Evolutionary conservation across 106 monocot species (phyloP), one percentile per base, ranked within the genome.

Genomic region (Xerophyta viscosa): DNA sequence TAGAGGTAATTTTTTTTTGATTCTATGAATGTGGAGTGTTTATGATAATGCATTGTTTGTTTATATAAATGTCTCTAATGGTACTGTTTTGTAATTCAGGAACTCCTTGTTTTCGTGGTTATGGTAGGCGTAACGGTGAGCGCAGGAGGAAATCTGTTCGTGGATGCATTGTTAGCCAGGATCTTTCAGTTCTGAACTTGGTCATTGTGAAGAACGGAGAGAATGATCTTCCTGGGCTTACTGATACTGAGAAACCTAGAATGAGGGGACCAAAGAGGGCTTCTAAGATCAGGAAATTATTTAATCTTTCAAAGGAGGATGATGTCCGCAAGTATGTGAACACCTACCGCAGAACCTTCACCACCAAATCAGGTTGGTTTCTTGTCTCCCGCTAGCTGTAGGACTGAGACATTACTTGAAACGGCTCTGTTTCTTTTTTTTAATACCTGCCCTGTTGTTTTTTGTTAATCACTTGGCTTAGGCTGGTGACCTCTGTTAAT

Each of bases 241-340:
- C 78, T 1, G 78, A 84, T 48, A 67, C 65, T 27, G 73, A 84
- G 63, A 78, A 84, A 66, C 83, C 83, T 2, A 74, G 74, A 24
- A 78, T 84, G 73, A 73, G 77, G 43, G 77, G 72, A 8, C 77
- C 76, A 23, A 82, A 82, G 60, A 76, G 81, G 27, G 81, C 81
- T 20, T 76, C 76, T 23, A 82, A 76, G 29, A 76, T 82, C 64
- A 30, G 76, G 31, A 76, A 82, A 64, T 59, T 82, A 3, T 82
- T 82, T 55, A 82, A 82, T 55, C 76, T 82, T 26, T 62, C 67
- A 48, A 72, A 76, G 59, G 65, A 79, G 14, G 79, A 79, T 65
- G 73, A 79, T 69, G 73, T 79, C 2, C 69, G 79, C 27, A 73
- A 79, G 47, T 72, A 73, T 52, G 79, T 79, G 49, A 72, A 72